A percentile compares a stretch with the other conserved stretches of the same genome.
phyloP scores from a whole-genome alignment of 805 yeast species.

The Blastobotrys mokoenaii region DNA sequence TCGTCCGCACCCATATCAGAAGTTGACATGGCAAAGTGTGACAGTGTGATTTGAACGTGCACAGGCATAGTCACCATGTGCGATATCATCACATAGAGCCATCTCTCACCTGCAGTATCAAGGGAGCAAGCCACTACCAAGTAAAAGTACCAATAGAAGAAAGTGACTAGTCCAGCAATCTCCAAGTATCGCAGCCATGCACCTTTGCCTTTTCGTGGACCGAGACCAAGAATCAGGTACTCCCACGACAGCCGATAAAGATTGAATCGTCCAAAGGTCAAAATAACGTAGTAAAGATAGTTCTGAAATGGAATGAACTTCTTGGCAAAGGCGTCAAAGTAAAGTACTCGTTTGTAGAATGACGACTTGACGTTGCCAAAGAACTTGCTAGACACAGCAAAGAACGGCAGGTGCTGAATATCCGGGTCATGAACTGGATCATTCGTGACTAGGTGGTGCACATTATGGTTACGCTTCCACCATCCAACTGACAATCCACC shows the following conservation, averaged over 20 bases:
- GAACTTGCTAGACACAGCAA: slow-evolving; percentile 70
- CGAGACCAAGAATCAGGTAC: slow-evolving; percentile 63
- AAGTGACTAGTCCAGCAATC: slow-evolving; percentile 56
- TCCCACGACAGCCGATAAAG: slow-evolving; percentile 75
- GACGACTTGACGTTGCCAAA: slow-evolving; percentile 69
- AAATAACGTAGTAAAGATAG: slow-evolving; percentile 66
- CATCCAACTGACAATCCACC: slow-evolving; percentile 91
- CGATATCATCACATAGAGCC: slow-evolving; percentile 58
- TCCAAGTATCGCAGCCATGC: slow-evolving; percentile 83
- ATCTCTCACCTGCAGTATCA: slow-evolving; percentile 44
- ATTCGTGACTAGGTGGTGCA: slow-evolving; percentile 86
- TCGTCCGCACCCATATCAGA: slow-evolving; percentile 76
- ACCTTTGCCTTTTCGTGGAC: slow-evolving; percentile 74
- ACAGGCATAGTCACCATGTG: slow-evolving; percentile 82
- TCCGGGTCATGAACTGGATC: slow-evolving; percentile 94
- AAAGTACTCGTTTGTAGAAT: slow-evolving; percentile 58
- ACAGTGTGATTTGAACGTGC: slow-evolving; percentile 85
- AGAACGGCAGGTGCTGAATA: slow-evolving; percentile 86
- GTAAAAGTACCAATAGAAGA: slow-evolving; percentile 79
- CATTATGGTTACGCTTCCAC: slow-evolving; percentile 94
- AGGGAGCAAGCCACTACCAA: slow-evolving; percentile 44
- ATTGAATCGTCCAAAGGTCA: slow-evolving; percentile 79
- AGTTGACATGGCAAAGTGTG: slow-evolving; percentile 92
- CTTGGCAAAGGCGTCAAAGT: slow-evolving; percentile 61
- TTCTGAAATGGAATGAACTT: slow-evolving; percentile 54